These are phyloP conservation scores for Ustilago loliicola DNA, from an alignment of 1,284 basidiomycete species.

Conservation along the genomic window DNA sequence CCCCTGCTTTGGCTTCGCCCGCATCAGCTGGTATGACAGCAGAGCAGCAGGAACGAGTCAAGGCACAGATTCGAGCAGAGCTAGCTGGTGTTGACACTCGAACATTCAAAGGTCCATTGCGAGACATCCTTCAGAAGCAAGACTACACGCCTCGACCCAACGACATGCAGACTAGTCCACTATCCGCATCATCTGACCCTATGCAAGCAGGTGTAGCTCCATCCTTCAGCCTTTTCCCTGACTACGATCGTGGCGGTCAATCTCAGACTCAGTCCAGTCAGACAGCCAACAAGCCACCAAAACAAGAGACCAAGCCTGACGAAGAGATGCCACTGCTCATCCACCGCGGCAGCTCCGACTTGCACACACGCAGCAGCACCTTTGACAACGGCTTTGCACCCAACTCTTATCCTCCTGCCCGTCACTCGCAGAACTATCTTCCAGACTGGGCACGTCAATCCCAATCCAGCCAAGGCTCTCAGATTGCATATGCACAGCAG, in stretches of 20 bases:
- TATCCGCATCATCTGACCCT: conserved; percentile 39
- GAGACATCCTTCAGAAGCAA: conserved; percentile 55
- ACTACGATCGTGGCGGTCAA: conserved; percentile 39
- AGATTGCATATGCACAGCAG: conserved; percentile 26
- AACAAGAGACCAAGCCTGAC: background rate
- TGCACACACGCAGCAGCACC: conserved; percentile 52
- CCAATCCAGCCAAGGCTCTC: conserved; percentile 29
- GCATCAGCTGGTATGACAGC: conserved; percentile 25
- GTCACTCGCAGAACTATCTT: conserved; percentile 45
- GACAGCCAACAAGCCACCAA: conserved; percentile 1
- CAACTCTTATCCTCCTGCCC: conserved; percentile 43
- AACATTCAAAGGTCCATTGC: conserved; percentile 58
- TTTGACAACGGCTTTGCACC: conserved; percentile 42
- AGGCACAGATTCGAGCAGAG: conserved; percentile 53
- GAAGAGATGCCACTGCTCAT: conserved; percentile 22
- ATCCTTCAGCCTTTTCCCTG: conserved; percentile 44
- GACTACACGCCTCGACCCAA: conserved; percentile 34
- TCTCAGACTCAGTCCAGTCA: conserved; percentile 22
- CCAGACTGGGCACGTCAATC: conserved; percentile 53
- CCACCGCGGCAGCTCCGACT: conserved; percentile 29
- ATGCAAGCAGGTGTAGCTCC: conserved; percentile 50
- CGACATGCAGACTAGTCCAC: conserved; percentile 44
- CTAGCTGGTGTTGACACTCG: conserved; percentile 59
- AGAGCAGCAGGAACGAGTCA: conserved; percentile 49
- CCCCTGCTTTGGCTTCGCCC: conserved; percentile 29